These are phyloP conservation scores for Ophiostoma perfectum DNA, from an alignment of 2,329 filamentous ascomycete species.

Conservation along the genomic window DNA sequence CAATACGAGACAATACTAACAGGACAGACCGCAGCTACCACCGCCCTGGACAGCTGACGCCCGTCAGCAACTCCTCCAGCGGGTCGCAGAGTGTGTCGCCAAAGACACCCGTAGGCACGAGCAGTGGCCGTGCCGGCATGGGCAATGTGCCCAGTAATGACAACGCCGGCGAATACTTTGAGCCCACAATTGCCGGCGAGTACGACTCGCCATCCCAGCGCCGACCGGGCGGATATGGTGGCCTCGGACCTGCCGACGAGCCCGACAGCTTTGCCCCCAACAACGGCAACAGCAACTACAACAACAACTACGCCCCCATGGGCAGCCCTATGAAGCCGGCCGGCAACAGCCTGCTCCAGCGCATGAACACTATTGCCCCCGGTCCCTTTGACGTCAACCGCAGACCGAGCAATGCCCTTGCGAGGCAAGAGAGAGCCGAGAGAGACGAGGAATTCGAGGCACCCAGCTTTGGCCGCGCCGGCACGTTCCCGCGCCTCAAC, in stretches of 20 bases:
- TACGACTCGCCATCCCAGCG: constrained; percentile 37
- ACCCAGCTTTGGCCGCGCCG: constrained; percentile 42
- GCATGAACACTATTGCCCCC: constrained; percentile 61
- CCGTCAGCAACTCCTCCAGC: constrained; percentile 52
- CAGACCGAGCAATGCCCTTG: constrained; percentile 17
- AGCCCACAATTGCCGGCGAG: constrained; percentile 42
- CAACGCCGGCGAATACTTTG: constrained; percentile 40
- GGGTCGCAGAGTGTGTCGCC: constrained; percentile 61
- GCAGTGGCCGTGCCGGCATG: constrained; percentile 1
- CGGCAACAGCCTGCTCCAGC: constrained; percentile 45
- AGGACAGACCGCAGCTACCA: constrained; percentile 49
- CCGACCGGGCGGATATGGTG: constrained; percentile 47
- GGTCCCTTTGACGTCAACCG: constrained; percentile 56
- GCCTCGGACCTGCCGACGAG: constrained; percentile 35
- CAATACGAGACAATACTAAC: constrained; percentile 32
- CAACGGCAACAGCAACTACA: constrained; percentile 4
- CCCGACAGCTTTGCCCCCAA: background rate
- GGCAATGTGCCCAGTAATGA: constrained; percentile 34
- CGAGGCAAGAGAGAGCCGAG: constrained; percentile 38
- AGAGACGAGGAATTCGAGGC: constrained; percentile 37
- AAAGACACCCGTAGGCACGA: constrained; percentile 45
- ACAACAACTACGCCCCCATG: constrained; percentile 38
- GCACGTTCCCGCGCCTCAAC: constrained; percentile 47
- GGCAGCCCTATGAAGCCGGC: constrained; percentile 42
- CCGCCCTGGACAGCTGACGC: constrained; percentile 56